Evolutionary conservation across 768 basidiomycete genomes (phyloP).

Genomic region (Agrocybe chaxingu): DNA sequence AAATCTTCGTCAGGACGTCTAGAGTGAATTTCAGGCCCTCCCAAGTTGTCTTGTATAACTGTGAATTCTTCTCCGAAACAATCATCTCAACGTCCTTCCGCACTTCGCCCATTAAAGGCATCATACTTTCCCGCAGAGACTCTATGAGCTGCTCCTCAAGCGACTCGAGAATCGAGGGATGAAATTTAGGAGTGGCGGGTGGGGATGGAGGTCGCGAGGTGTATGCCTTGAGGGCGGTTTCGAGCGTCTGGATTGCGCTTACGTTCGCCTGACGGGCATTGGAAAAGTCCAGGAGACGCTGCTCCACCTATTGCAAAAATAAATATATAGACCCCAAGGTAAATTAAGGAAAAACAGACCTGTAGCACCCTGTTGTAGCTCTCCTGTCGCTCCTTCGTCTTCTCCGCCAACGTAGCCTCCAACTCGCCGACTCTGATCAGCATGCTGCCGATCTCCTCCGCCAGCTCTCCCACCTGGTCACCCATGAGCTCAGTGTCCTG

Average conservation of each 20-base stretch:
- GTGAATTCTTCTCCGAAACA: conserved; percentile 14
- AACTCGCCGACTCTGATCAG: conserved; percentile 9
- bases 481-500: conserved; percentile 4
- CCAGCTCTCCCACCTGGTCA: conserved; percentile 11
- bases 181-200: conserved; percentile 4
- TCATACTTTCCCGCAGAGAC: conserved; percentile 9
- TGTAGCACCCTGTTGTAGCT: neutral
- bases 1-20: no score
- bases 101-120: conserved; percentile 15
- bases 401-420: conserved; percentile 7
- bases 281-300: conserved; percentile 7
- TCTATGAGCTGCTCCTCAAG: conserved; percentile 16
- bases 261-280: conserved; percentile 10
- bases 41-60: conserved; percentile 18
- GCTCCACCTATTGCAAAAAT: conserved; percentile 7
- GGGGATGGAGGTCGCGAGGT: conserved; percentile 13
- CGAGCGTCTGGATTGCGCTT: conserved; percentile 13
- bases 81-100: conserved; percentile 13
- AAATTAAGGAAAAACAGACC: neutral
- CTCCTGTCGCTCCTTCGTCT: conserved; percentile 6
- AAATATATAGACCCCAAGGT: neutral
- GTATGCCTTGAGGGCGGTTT: conserved; percentile 21
- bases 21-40: neutral
- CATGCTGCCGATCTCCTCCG: conserved; percentile 9
- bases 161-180: conserved; percentile 10